phyloP scores from a whole-genome alignment of 108 stramenopile genomes.

The Phaeodactylum tricornutum region DNA sequence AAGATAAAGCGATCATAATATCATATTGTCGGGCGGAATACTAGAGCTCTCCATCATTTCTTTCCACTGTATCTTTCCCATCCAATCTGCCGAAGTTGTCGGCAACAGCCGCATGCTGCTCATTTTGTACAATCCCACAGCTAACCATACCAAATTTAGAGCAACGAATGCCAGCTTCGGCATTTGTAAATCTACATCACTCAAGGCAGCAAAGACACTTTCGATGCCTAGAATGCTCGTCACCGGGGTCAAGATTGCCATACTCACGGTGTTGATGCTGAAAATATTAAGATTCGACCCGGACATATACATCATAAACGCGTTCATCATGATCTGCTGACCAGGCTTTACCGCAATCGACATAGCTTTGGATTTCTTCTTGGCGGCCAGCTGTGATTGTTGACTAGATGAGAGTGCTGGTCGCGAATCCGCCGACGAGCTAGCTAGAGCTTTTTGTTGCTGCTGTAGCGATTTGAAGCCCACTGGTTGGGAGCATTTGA shows the following conservation, averaged over 20 bases:
- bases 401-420: constrained; percentile 3
- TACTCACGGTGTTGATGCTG: constrained; percentile 76
- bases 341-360: constrained; percentile 80
- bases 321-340: constrained; percentile 83
- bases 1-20: too few relatives aligned
- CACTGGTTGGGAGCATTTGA: constrained; percentile 8
- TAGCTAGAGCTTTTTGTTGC: constrained; percentile 11
- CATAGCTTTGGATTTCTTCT: constrained; percentile 71
- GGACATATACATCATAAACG: constrained; percentile 95
- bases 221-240: constrained; percentile 55
- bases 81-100: constrained; percentile 90
- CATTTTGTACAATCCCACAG: constrained; percentile 88
- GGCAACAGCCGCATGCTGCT: constrained; percentile 92
- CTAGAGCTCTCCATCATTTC: constrained; percentile 84
- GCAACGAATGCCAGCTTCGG: constrained; percentile 73
- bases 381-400: constrained; percentile 42
- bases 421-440: background rate
- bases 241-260: constrained; percentile 81
- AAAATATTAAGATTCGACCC: constrained; percentile 88
- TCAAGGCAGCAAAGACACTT: constrained; percentile 48
- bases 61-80: constrained; percentile 81
- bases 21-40: constrained; percentile 49
- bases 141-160: constrained; percentile 84
- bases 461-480: constrained; percentile 13
- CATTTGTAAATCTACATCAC: constrained; percentile 48